Conservation (phyloP, 495 filamentous ascomycete genomes). For the Aspergillus bertholletiae region DNA sequence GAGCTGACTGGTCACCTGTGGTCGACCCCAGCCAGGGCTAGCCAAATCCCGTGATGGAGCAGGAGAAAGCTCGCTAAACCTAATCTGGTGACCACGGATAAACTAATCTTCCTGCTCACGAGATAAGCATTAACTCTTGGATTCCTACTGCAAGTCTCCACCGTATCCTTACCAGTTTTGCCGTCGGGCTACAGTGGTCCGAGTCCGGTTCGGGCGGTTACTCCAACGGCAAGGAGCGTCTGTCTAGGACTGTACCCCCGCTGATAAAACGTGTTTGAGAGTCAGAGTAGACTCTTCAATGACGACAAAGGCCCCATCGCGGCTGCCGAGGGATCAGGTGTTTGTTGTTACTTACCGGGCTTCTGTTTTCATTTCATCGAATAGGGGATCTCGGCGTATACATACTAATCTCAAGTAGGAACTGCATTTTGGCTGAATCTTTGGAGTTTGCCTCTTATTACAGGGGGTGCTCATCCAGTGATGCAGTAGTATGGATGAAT, state of each 20-base stretch:
- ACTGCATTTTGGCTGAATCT: neutral
- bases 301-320: conserved; percentile 15
- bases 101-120: conserved; percentile 16
- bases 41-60: conserved; percentile 35
- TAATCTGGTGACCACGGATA: conserved; percentile 8
- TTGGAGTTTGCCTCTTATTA: neutral
- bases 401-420: too few species aligned
- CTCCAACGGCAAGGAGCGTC: conserved; percentile 1
- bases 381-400: neutral
- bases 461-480: neutral
- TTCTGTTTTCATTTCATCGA: neutral
- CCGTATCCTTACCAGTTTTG: conserved; percentile 12
- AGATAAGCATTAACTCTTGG: conserved; percentile 8
- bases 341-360: neutral
- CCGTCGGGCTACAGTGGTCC: conserved; percentile 40
- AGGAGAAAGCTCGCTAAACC: conserved; percentile 11
- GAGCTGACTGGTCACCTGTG: conserved; percentile 17
- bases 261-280: conserved; percentile 20
- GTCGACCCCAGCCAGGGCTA: conserved; percentile 27
- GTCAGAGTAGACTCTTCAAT: conserved; percentile 1
- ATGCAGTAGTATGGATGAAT: neutral
- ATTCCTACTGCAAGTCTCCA: conserved; percentile 11
- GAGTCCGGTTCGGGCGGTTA: conserved; percentile 18
- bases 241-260: conserved; percentile 8
- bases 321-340: conserved; percentile 8